Conservation (phyloP, 2,329 filamentous ascomycete genomes). For the Orbilia javanica region DNA sequence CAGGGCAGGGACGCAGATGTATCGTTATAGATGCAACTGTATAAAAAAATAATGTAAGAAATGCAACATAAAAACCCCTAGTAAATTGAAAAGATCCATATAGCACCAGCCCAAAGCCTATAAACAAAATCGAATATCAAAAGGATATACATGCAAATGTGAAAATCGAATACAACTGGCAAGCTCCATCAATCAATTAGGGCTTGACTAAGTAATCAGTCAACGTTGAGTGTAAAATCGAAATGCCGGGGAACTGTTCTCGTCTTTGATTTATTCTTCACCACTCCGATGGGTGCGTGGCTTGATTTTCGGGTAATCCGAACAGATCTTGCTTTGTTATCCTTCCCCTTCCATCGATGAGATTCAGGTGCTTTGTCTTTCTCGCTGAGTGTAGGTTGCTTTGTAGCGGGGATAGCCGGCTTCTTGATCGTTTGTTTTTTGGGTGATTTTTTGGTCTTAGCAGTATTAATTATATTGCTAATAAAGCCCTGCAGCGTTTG, state of each 20-base stretch:
- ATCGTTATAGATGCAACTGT: too few relatives aligned
- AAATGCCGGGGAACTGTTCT: neutral
- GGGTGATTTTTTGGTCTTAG: neutral
- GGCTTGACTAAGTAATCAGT: neutral
- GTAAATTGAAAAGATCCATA: too few relatives aligned
- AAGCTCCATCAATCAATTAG: too few relatives aligned
- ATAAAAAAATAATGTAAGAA: too few relatives aligned
- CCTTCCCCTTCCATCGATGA: neutral
- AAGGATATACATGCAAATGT: too few relatives aligned
- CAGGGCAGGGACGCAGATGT: too few relatives aligned
- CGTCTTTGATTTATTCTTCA: neutral
- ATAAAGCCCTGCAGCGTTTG: neutral
- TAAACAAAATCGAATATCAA: too few relatives aligned
- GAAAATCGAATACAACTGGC: too few relatives aligned
- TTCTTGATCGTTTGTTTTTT: neutral
- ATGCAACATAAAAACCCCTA: too few relatives aligned
- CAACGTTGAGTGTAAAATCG: neutral
- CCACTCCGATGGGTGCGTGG: neutral
- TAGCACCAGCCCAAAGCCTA: too few relatives aligned
- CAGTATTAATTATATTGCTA: neutral
- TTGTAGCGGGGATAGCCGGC: neutral
- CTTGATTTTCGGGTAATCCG: neutral
- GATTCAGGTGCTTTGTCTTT: neutral
- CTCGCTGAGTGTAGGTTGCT: neutral
- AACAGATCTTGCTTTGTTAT: neutral